Evolutionary conservation across 2,329 filamentous ascomycete genomes (phyloP).

Genomic region (Cladosporium sp.): DNA sequence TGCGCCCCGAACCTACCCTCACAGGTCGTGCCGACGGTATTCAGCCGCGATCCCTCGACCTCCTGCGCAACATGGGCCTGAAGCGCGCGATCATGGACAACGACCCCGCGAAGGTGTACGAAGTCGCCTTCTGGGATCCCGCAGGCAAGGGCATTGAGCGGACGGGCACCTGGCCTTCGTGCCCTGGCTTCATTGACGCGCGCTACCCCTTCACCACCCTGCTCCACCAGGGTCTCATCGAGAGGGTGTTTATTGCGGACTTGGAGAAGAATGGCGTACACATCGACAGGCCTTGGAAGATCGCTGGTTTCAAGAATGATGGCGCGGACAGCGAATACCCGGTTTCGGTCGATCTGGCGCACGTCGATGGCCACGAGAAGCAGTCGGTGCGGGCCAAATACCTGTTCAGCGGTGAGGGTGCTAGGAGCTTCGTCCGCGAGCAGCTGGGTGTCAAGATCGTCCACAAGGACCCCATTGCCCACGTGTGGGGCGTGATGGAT

Average conservation of each 20-base stretch:
- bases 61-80: constrained; percentile 81
- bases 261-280: constrained; percentile 52
- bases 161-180: constrained; percentile 73
- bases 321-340: constrained; percentile 63
- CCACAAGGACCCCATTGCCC: constrained; percentile 57
- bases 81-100: constrained; percentile 84
- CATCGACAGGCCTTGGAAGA: constrained; percentile 56
- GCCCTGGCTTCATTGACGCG: constrained; percentile 70
- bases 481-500: constrained; percentile 64
- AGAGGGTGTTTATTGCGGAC: constrained; percentile 56
- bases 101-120: constrained; percentile 77
- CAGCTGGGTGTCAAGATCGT: constrained; percentile 60
- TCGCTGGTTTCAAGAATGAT: constrained; percentile 56
- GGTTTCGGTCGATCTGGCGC: constrained; percentile 69
- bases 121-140: constrained; percentile 62
- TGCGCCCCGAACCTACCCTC: constrained; percentile 73
- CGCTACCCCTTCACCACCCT: constrained; percentile 59
- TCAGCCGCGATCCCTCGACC: constrained; percentile 79
- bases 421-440: constrained; percentile 54
- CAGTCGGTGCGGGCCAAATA: constrained; percentile 62
- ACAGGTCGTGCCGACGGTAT: constrained; percentile 89
- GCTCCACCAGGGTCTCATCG: constrained; percentile 57
- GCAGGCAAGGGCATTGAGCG: constrained; percentile 49
- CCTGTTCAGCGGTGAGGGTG: constrained; percentile 57
- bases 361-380: constrained; percentile 63